Percentiles rank a stretch among this genome's conserved stretches.
Conservation (phyloP, 2,329 filamentous ascomycete species). For the Teratosphaeria zuluensis region DNA sequence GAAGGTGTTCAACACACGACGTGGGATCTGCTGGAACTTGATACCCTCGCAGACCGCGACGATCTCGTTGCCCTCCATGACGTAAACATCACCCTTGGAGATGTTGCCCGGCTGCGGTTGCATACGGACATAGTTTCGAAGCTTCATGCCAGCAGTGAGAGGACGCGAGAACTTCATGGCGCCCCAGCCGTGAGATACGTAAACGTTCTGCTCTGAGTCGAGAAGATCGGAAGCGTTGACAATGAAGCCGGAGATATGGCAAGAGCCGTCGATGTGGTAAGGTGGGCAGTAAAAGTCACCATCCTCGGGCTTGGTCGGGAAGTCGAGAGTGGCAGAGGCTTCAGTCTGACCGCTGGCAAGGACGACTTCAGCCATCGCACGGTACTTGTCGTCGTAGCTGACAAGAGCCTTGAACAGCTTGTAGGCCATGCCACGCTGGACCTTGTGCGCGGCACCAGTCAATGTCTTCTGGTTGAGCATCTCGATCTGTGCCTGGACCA, state of each 20-base stretch:
- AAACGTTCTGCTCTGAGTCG: slow-evolving; percentile 50
- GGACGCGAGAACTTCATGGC: slow-evolving; percentile 41
- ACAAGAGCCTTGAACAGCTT: slow-evolving; percentile 57
- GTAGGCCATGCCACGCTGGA: slow-evolving; percentile 68
- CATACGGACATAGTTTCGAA: slow-evolving; percentile 55
- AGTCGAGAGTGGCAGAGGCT: slow-evolving; percentile 45
- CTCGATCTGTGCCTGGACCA: slow-evolving; percentile 47
- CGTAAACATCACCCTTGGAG: slow-evolving; percentile 51
- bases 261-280: slow-evolving; percentile 51
- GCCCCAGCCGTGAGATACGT: slow-evolving; percentile 54
- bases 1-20: slow-evolving; percentile 56
- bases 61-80: slow-evolving; percentile 50
- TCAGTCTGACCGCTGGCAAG: slow-evolving; percentile 47
- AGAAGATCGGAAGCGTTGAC: slow-evolving; percentile 51
- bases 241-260: slow-evolving; percentile 50
- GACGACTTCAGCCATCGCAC: slow-evolving; percentile 50
- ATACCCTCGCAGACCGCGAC: slow-evolving; percentile 51
- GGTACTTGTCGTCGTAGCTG: slow-evolving; percentile 47
- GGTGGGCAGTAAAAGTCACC: slow-evolving; percentile 50
- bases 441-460: slow-evolving; percentile 59
- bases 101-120: slow-evolving; percentile 46
- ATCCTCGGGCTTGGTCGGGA: slow-evolving; percentile 44
- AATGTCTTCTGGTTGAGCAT: slow-evolving; percentile 58
- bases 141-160: slow-evolving; percentile 40
- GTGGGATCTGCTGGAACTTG: slow-evolving; percentile 58